These are phyloP conservation scores for Penicillium psychrofluorescens DNA, from an alignment of 495 filamentous ascomycete species.

Conservation along the genomic window DNA sequence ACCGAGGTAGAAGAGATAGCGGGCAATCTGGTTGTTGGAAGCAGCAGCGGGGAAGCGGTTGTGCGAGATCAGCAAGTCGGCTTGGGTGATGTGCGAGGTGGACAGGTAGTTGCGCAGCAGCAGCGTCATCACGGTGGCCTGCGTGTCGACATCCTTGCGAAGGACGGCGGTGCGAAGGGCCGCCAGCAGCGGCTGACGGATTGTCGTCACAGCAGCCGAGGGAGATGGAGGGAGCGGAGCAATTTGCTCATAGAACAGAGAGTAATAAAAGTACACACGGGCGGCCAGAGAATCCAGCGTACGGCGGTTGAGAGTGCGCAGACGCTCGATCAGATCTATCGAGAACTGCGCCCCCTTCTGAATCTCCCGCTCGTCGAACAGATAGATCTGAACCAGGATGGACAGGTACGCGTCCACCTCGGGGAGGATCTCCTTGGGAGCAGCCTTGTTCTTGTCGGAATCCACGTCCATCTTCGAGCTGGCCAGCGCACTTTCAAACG, in stretches of 20 bases:
- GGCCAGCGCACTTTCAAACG: constrained; percentile 47
- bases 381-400: constrained; percentile 81
- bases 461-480: constrained; percentile 74
- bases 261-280: constrained; percentile 96
- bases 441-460: constrained; percentile 39
- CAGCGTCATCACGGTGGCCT: constrained; percentile 88
- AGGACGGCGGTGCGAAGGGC: constrained; percentile 90
- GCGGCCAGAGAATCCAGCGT: constrained; percentile 90
- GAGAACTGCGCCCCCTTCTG: constrained; percentile 80
- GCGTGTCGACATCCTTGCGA: constrained; percentile 91
- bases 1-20: constrained; percentile 93
- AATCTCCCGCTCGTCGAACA: constrained; percentile 75
- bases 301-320: constrained; percentile 85
- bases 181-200: constrained; percentile 77
- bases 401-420: constrained; percentile 90
- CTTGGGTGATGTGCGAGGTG: constrained; percentile 94
- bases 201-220: constrained; percentile 71
- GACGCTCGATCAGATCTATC: constrained; percentile 65
- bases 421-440: constrained; percentile 66
- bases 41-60: constrained; percentile 89
- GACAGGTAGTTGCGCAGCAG: constrained; percentile 93
- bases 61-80: constrained; percentile 89
- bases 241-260: constrained; percentile 85
- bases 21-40: constrained; percentile 94
- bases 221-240: constrained; percentile 80